phyloP scores from a whole-genome alignment of 768 basidiomycete species.

The Tylopilus intermedius region DNA sequence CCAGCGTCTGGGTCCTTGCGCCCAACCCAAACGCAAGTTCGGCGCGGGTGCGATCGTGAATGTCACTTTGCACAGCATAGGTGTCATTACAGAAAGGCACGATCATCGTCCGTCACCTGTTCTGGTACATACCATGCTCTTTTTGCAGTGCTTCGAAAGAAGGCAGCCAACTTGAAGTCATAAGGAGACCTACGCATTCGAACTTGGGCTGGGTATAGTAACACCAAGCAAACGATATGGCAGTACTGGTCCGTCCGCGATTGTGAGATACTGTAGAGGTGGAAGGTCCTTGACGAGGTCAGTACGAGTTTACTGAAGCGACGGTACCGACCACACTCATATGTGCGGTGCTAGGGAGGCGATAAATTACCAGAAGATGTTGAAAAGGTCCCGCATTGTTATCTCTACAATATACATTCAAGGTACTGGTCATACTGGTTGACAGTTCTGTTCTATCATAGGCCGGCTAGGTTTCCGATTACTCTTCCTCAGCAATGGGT shows the following conservation, averaged over 20 bases:
- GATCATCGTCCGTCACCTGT: conserved; percentile 37
- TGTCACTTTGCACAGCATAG: conserved; percentile 23
- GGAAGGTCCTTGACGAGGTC: too few species aligned
- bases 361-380: too few species aligned
- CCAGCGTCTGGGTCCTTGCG: conserved; percentile 34
- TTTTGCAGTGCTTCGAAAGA: conserved; percentile 34
- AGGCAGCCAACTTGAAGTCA: conserved; percentile 29
- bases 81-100: conserved; percentile 37
- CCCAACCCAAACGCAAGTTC: conserved; percentile 19
- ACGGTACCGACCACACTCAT: neutral
- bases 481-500: conserved; percentile 27
- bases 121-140: conserved; percentile 25
- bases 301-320: neutral
- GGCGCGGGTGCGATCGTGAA: conserved; percentile 35
- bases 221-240: too few species aligned
- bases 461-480: neutral
- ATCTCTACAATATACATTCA: neutral
- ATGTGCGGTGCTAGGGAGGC: neutral
- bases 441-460: neutral
- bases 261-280: too few species aligned
- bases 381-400: neutral
- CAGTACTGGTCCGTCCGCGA: too few species aligned
- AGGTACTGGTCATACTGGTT: neutral
- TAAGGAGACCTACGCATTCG: conserved; percentile 29
- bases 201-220: too few species aligned